Evolutionary conservation across 2,329 filamentous ascomycete species (phyloP).

Genomic region (Orbilia quercus): DNA sequence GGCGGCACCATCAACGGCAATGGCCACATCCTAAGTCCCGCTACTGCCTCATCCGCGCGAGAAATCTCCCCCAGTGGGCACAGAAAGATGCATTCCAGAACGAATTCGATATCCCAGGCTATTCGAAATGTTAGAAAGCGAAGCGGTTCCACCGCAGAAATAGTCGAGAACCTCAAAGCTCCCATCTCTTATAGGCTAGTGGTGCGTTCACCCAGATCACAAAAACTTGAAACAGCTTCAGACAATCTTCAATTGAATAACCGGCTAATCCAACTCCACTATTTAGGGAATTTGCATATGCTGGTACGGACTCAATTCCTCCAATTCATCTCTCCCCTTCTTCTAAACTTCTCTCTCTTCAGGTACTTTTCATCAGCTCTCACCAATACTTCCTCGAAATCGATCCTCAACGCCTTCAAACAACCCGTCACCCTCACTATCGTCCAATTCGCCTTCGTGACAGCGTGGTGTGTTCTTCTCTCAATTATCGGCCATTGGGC

Average conservation of each 20-base stretch:
- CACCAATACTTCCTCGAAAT: constrained; percentile 97
- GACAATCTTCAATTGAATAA: constrained; percentile 6
- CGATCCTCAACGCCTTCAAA: constrained; percentile 98
- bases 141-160: constrained; percentile 54
- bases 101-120: constrained; percentile 49
- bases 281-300: constrained; percentile 48
- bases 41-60: constrained; percentile 18
- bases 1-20: constrained; percentile 25
- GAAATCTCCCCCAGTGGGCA: constrained; percentile 44
- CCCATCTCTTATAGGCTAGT: constrained; percentile 55
- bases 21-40: constrained; percentile 36
- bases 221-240: constrained; percentile 6
- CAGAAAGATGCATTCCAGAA: constrained; percentile 43
- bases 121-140: constrained; percentile 49
- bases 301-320: constrained; percentile 36
- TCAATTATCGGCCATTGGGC: constrained; percentile 77
- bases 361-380: constrained; percentile 94
- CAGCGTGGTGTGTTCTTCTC: constrained; percentile 83
- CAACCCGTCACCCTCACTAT: constrained; percentile 89
- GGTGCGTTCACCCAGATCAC: constrained; percentile 34
- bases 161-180: constrained; percentile 55
- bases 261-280: constrained; percentile 22
- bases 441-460: constrained; percentile 96
- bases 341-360: constrained; percentile 59
- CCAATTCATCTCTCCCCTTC: constrained; percentile 2